phyloP scores from a whole-genome alignment of 2,329 filamentous ascomycete species.

The Fusarium albosuccineum region DNA sequence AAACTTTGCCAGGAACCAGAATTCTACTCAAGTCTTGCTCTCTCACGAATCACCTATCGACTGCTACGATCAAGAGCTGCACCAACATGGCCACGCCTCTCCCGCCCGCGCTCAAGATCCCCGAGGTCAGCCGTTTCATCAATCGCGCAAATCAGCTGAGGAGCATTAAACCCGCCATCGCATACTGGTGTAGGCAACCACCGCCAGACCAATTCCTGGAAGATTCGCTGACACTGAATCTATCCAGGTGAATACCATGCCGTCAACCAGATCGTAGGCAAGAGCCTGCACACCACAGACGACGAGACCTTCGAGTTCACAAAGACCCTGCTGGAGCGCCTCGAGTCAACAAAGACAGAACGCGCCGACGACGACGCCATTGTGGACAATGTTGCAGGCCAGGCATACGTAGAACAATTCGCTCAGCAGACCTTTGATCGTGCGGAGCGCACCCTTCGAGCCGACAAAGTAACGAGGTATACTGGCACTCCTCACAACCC shows the following conservation, averaged over 20 bases:
- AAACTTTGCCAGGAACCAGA: neutral
- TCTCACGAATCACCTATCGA: neutral
- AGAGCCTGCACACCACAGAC: conserved; percentile 81
- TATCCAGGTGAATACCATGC: conserved; percentile 86
- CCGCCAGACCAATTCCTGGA: neutral
- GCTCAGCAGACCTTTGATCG: conserved; percentile 88
- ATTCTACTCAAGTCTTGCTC: too few species aligned
- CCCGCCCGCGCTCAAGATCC: conserved; percentile 72
- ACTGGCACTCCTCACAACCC: conserved; percentile 3
- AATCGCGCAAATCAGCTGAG: conserved; percentile 87
- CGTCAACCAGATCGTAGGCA: conserved; percentile 89
- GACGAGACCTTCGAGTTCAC: conserved; percentile 86
- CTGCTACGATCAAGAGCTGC: neutral
- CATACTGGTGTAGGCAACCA: conserved; percentile 87
- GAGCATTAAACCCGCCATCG: conserved; percentile 84
- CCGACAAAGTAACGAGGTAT: conserved; percentile 85
- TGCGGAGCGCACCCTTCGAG: conserved; percentile 84
- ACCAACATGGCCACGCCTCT: conserved; percentile 72
- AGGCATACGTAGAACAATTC: conserved; percentile 95
- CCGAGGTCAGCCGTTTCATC: conserved; percentile 87
- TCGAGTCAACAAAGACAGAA: conserved; percentile 74
- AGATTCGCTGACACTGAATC: neutral
- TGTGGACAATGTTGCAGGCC: conserved; percentile 85
- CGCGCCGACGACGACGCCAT: conserved; percentile 86
- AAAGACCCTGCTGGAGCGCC: conserved; percentile 86